phyloP scores from a whole-genome alignment of 805 yeast species.

The Schizosaccharomyces octosporus region DNA sequence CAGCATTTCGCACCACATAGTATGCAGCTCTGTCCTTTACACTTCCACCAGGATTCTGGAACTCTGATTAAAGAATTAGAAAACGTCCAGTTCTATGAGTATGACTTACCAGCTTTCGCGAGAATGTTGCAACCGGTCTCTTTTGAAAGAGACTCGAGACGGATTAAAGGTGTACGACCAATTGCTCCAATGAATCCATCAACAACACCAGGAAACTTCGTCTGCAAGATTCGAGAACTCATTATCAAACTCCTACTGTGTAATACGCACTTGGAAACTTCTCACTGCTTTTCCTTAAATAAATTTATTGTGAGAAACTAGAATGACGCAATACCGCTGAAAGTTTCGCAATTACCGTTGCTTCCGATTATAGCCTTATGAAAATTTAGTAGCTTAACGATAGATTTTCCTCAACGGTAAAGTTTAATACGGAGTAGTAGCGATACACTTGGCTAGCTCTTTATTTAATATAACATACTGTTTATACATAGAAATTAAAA shows the following conservation, averaged over 20 bases:
- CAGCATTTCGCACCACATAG: conserved; percentile 57
- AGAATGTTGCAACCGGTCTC: conserved; percentile 48
- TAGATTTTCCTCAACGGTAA: no score
- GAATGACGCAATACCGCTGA: no score
- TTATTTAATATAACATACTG: no score
- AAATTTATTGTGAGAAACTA: no score
- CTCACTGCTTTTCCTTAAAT: no score
- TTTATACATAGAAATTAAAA: no score
- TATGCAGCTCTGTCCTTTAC: conserved; percentile 80
- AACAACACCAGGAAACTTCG: background rate
- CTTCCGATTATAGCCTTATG: no score
- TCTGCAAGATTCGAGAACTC: background rate
- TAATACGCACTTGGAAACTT: no score
- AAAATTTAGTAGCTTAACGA: no score
- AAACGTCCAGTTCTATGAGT: background rate
- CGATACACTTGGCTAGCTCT: background rate
- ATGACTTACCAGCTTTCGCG: conserved; percentile 35
- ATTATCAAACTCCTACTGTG: background rate
- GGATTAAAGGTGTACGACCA: conserved; percentile 48
- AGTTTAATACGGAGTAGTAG: background rate
- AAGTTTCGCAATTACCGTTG: no score
- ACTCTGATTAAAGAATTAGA: conserved; percentile 20
- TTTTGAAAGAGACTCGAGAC: conserved; percentile 29
- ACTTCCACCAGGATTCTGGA: conserved; percentile 83
- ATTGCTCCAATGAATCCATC: conserved; percentile 2